Evolutionary conservation across 208 protist genomes (phyloP).

Genomic region (Tritrichomonas musculus): DNA sequence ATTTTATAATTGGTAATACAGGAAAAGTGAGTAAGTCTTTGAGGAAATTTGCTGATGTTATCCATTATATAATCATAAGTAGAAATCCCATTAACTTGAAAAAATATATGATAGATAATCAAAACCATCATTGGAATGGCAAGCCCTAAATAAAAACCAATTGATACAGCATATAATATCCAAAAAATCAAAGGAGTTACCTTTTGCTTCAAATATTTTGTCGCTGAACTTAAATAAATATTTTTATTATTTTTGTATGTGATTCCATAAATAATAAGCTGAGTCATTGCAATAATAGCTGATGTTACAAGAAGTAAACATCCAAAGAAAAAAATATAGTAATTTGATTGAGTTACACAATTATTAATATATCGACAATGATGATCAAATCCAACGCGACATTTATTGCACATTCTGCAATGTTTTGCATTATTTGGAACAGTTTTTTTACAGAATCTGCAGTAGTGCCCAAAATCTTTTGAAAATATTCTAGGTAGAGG

Average conservation of each 20-base stretch:
- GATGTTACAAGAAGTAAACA: not conserved
- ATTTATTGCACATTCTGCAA: conserved; percentile 11
- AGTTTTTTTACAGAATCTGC: not conserved
- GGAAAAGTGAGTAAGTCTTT: not conserved
- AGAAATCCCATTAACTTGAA: not conserved
- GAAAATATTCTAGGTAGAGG: not conserved
- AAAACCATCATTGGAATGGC: not conserved
- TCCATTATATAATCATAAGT: conserved; percentile 19
- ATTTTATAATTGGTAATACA: not conserved
- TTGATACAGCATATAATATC: not conserved
- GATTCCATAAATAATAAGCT: not conserved
- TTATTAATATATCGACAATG: conserved; percentile 21
- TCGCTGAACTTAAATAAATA: not conserved
- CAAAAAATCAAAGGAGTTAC: not conserved
- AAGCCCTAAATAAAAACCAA: not conserved
- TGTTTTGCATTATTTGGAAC: conserved; percentile 4
- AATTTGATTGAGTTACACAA: not conserved
- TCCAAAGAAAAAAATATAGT: not conserved
- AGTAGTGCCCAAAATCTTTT: not conserved
- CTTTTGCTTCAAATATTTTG: not conserved
- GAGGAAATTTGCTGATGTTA: not conserved
- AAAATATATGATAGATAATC: not conserved
- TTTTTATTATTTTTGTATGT: not conserved
- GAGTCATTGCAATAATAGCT: not conserved
- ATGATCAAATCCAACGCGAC: conserved; percentile 22